Percentiles rank a stretch among this genome's conserved stretches.
Conservation (phyloP, 2,329 filamentous ascomycete species). For the Endothia cerciana region DNA sequence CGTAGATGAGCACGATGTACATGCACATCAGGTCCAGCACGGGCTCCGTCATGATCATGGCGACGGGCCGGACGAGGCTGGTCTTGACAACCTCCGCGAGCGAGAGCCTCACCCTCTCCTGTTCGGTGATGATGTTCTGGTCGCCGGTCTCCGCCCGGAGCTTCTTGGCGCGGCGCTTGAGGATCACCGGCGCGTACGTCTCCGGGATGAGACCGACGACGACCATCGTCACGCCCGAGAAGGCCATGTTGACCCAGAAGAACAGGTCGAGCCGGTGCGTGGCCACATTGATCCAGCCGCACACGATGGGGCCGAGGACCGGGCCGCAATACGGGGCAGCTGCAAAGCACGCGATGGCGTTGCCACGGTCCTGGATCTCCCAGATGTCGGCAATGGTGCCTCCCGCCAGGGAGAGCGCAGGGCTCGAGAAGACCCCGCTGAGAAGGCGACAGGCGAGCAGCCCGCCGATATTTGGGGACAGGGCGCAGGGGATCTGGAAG, state of each 20-base stretch:
- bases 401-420: slow-evolving; percentile 49
- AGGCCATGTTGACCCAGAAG: slow-evolving; percentile 44
- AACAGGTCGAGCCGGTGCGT: slow-evolving; percentile 49
- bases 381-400: slow-evolving; percentile 53
- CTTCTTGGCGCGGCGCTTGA: slow-evolving; percentile 29
- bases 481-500: slow-evolving; percentile 16
- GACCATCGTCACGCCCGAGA: slow-evolving; percentile 6
- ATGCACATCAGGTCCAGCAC: slow-evolving; percentile 14
- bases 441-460: slow-evolving; percentile 52
- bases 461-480: slow-evolving; percentile 26
- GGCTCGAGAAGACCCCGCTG: slow-evolving; percentile 52
- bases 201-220: slow-evolving; percentile 40
- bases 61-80: slow-evolving; percentile 8
- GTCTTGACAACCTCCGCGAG: slow-evolving; percentile 6
- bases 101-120: neutral
- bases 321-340: slow-evolving; percentile 44
- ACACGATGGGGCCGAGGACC: slow-evolving; percentile 44
- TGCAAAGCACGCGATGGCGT: slow-evolving; percentile 42
- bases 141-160: slow-evolving; percentile 21
- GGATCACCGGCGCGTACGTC: slow-evolving; percentile 43
- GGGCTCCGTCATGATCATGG: slow-evolving; percentile 12
- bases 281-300: slow-evolving; percentile 43
- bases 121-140: slow-evolving; percentile 2
- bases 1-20: slow-evolving; percentile 16
- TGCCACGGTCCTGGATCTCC: slow-evolving; percentile 49